These are phyloP conservation scores for Coemansia sp. DNA, from an alignment of 192 early-diverging fungal species.

Conservation along the genomic window DNA sequence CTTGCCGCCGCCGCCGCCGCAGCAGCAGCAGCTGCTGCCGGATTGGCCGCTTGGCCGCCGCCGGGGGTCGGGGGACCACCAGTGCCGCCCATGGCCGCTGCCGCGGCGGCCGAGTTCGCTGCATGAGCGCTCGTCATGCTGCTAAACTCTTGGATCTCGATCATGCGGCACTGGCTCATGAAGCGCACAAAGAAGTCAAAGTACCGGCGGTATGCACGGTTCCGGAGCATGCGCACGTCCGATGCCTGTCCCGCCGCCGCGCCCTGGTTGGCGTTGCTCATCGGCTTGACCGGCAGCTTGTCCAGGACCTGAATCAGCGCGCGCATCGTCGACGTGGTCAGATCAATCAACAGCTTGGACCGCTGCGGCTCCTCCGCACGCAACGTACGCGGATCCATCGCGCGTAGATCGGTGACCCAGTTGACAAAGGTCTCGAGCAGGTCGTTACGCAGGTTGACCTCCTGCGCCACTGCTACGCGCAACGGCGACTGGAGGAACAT, in stretches of 20 bases:
- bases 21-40: background rate
- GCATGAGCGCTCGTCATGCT: slow-evolving; percentile 49
- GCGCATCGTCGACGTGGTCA: slow-evolving; percentile 42
- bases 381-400: slow-evolving; percentile 46
- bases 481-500: slow-evolving; percentile 44
- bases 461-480: slow-evolving; percentile 42
- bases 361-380: slow-evolving; percentile 33
- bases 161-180: slow-evolving; percentile 52
- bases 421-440: slow-evolving; percentile 48
- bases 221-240: slow-evolving; percentile 40
- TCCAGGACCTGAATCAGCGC: slow-evolving; percentile 41
- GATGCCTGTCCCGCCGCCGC: slow-evolving; percentile 15
- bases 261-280: slow-evolving; percentile 14
- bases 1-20: background rate
- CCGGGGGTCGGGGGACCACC: background rate
- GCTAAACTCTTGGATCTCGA: slow-evolving; percentile 49
- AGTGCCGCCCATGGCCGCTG: background rate
- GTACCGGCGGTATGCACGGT: slow-evolving; percentile 45
- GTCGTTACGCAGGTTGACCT: slow-evolving; percentile 48
- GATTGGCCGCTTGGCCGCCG: background rate
- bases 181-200: slow-evolving; percentile 53
- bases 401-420: slow-evolving; percentile 48
- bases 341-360: slow-evolving; percentile 38
- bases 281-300: slow-evolving; percentile 46
- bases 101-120: slow-evolving; percentile 25